These are phyloP conservation scores for Aspergillus sp. DNA, from an alignment of 2,329 filamentous ascomycete genomes.

Conservation along the genomic window DNA sequence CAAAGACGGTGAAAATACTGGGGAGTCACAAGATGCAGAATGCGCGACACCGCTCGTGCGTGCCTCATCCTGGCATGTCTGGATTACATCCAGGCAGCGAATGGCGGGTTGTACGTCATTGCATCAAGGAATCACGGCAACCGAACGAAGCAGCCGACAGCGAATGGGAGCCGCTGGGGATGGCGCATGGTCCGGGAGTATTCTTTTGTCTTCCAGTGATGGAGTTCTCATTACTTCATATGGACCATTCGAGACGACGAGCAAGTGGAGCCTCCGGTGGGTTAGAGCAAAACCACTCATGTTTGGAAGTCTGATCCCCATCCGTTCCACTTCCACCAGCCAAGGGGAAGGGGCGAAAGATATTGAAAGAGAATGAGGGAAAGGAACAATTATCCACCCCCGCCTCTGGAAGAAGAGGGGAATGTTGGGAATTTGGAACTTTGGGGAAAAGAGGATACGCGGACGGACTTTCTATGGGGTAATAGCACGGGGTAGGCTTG, in stretches of 20 bases:
- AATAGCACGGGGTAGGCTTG: conserved; percentile 13
- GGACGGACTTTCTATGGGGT: conserved; percentile 19
- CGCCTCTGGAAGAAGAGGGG: background rate
- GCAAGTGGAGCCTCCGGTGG: conserved; percentile 1
- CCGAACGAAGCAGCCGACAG: background rate
- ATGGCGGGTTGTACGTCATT: conserved; percentile 2
- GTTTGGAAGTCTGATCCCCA: background rate
- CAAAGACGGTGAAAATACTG: background rate
- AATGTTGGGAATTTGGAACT: background rate
- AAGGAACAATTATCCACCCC: background rate
- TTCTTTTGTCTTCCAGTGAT: conserved; percentile 1
- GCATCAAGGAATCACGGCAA: background rate
- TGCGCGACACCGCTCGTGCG: conserved; percentile 3
- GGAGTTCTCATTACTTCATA: conserved; percentile 18
- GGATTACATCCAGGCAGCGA: background rate
- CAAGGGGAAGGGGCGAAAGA: too few relatives aligned
- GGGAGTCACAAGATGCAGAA: conserved; percentile 9
- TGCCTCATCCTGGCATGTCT: background rate
- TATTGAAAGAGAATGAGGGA: background rate
- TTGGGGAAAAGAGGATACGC: conserved; percentile 2
- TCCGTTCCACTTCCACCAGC: background rate
- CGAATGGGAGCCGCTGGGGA: background rate
- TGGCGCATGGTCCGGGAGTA: background rate
- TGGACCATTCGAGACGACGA: conserved; percentile 8
- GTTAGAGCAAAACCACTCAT: background rate